These are phyloP conservation scores for Hondaea fermentalgiana DNA, from an alignment of 108 stramenopile species.

Conservation along the genomic window DNA sequence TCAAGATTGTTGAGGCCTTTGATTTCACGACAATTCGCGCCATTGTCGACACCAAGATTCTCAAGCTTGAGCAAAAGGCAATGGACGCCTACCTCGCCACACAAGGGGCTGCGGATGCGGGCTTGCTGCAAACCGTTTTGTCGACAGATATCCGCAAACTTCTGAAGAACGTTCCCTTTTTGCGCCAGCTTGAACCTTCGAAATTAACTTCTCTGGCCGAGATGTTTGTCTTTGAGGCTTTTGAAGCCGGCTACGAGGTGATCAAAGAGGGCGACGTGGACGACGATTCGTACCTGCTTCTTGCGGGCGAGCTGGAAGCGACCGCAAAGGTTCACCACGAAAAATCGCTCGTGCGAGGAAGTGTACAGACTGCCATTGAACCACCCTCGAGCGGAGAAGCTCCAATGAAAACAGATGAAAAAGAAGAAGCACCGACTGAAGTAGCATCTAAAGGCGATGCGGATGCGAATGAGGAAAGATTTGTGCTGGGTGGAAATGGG, in stretches of 20 bases:
- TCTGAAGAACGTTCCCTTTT: not conserved
- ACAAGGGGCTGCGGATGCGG: not conserved
- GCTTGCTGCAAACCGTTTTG: not conserved
- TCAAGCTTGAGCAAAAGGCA: not conserved
- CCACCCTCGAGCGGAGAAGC: no score
- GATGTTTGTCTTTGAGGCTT: not conserved
- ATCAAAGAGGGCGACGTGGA: not conserved
- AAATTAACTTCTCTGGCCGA: not conserved
- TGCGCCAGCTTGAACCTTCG: not conserved
- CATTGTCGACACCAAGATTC: not conserved
- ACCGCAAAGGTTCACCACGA: not conserved
- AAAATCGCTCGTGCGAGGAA: not conserved
- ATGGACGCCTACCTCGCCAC: not conserved
- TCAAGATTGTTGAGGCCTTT: not conserved
- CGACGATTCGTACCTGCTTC: not conserved
- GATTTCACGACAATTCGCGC: not conserved
- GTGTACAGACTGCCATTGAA: not conserved
- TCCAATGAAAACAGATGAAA: no score
- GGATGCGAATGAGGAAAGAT: no score
- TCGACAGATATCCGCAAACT: not conserved
- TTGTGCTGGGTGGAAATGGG: no score
- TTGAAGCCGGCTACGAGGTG: not conserved
- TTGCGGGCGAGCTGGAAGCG: not conserved
- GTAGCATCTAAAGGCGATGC: no score
- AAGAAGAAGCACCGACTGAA: no score